Evolutionary conservation across 192 early-diverging fungal genomes (phyloP).

Genomic region (Linnemannia zychae): DNA sequence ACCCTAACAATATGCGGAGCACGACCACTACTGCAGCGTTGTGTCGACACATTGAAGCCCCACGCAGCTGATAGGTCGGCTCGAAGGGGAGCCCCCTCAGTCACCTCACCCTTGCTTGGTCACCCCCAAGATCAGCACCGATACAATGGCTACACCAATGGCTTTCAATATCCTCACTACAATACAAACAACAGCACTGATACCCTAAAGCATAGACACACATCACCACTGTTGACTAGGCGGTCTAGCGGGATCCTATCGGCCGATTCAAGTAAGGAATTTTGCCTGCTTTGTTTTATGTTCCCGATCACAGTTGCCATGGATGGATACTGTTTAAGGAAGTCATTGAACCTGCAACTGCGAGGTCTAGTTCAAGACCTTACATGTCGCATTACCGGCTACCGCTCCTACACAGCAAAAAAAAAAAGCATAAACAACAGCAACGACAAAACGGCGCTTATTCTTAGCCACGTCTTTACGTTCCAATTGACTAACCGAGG

Average conservation of each 20-base stretch:
- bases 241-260: conserved; percentile 1
- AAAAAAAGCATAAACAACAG: neutral
- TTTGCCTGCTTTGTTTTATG: conserved; percentile 7
- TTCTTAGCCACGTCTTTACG: neutral
- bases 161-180: neutral
- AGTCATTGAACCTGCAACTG: neutral
- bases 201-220: neutral
- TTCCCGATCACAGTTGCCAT: neutral
- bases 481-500: neutral
- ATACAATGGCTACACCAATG: conserved; percentile 12
- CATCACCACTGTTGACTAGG: neutral
- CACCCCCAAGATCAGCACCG: conserved; percentile 27
- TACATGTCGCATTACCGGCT: neutral
- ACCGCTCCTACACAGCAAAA: neutral
- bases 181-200: neutral
- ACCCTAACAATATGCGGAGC: conserved; percentile 50
- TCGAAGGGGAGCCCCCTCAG: conserved; percentile 7
- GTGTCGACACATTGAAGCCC: conserved; percentile 10
- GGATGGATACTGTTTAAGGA: conserved; percentile 9
- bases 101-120: conserved; percentile 18
- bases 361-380: neutral
- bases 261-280: conserved; percentile 1
- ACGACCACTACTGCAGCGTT: conserved; percentile 28
- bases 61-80: neutral
- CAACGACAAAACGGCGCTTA: neutral